Evolutionary conservation across 2,329 filamentous ascomycete species (phyloP), one percentile per base, ranked within the genome.

Genomic region (Phymatotrichopsis omnivora): DNA sequence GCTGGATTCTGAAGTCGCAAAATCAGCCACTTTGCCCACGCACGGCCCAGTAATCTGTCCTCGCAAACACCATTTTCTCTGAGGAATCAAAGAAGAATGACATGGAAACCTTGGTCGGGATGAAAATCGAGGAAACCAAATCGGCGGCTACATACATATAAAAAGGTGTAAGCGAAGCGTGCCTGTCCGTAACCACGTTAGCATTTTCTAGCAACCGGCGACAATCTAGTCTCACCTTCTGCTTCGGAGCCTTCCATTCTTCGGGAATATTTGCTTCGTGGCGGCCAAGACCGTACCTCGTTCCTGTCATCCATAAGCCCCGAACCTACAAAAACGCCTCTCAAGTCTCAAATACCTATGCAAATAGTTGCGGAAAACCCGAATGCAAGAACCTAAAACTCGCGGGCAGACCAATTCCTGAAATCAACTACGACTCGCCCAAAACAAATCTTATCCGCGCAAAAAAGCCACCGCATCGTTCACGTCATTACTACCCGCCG

Each of bases 1-100:
- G 84, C 81, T 10, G 86, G 86, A 60, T 94, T 93, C 78, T 87
- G 58, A n/a, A 27, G 4, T 16, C 29, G 27, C 37, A 42, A 55
- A 47, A 41, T 44, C 29, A 44, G 42, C 32, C 50, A 48, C 43
- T 56, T 44, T 37, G 42, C 45, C 24, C 43, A 43, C 42, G 44
- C 35, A 22, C 42, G 43, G 35, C 51, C 25, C n/a, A 40, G 22
- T 7, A 43, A 39, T 38, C 30, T 29, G 25, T n/a, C n/a, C n/a
- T n/a, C n/a, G n/a, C n/a, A n/a, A n/a, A n/a, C n/a, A n/a, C n/a
- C n/a, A n/a, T n/a, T n/a, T n/a, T n/a, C n/a, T n/a, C n/a, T n/a
- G n/a, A n/a, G n/a, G n/a, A n/a, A n/a, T n/a, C n/a, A n/a, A n/a
- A n/a, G n/a, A n/a, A n/a, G n/a, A n/a, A n/a, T n/a, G n/a, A n/a